Evolutionary conservation across 108 stramenopile species (phyloP).

Genomic region (Epithemia pelagica): DNA sequence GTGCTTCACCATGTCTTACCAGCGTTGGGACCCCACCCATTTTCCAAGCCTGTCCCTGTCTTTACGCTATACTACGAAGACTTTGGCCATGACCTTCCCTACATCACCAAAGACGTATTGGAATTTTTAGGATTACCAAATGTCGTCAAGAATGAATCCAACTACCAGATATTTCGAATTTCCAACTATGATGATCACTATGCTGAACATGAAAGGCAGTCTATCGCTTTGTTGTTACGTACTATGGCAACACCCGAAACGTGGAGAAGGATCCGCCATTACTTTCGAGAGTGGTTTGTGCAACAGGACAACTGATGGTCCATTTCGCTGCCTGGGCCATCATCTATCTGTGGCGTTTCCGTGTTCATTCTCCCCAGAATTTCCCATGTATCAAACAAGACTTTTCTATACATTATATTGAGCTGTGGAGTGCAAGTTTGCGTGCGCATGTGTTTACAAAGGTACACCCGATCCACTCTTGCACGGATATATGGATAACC

Average conservation of each 20-base stretch:
- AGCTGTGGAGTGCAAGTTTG: no score
- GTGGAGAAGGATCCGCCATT: neutral
- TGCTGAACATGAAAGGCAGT: neutral
- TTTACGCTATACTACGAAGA: conserved; percentile 73
- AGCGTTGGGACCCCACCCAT: neutral
- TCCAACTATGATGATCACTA: conserved; percentile 8
- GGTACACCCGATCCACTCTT: no score
- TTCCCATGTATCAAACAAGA: no score
- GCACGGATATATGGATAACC: no score
- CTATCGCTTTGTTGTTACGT: neutral
- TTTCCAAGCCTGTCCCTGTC: conserved; percentile 27
- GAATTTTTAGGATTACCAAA: conserved; percentile 47
- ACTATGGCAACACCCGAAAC: neutral
- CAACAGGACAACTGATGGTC: no score
- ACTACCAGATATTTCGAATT: neutral
- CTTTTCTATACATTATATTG: no score
- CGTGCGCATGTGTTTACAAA: no score
- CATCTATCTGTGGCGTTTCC: no score
- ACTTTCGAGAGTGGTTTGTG: neutral
- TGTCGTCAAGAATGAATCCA: neutral
- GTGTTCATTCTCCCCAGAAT: no score
- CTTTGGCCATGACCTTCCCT: conserved; percentile 41
- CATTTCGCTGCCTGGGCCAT: no score
- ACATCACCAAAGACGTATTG: conserved; percentile 37
- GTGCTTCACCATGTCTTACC: conserved; percentile 22